These are phyloP conservation scores for Astraeus odoratus DNA, from an alignment of 768 basidiomycete species.

Conservation along the genomic window DNA sequence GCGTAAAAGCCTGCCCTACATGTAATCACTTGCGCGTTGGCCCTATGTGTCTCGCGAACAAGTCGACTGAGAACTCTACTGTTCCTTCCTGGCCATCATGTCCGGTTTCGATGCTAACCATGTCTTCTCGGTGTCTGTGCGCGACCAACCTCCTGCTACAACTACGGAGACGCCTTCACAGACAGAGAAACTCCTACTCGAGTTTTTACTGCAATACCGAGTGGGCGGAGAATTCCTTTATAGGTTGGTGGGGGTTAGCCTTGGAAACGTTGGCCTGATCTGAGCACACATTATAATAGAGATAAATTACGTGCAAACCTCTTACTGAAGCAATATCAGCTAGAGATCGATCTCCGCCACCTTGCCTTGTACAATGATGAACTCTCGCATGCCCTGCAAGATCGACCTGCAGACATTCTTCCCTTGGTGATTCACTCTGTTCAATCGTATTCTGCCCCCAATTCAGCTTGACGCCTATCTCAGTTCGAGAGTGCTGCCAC, in stretches of 20 bases:
- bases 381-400: slow-evolving; percentile 85
- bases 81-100: slow-evolving; percentile 41
- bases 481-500: slow-evolving; percentile 92
- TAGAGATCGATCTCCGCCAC: slow-evolving; percentile 81
- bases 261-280: not conserved
- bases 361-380: slow-evolving; percentile 87
- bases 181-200: slow-evolving; percentile 70
- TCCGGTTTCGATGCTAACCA: slow-evolving; percentile 83
- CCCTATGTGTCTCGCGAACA: not conserved
- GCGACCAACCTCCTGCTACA: slow-evolving; percentile 49
- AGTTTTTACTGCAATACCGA: slow-evolving; percentile 85
- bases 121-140: slow-evolving; percentile 76
- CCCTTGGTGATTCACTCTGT: slow-evolving; percentile 56
- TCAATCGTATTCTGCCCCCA: not conserved
- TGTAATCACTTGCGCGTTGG: not conserved
- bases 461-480: not conserved
- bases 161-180: slow-evolving; percentile 72
- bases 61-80: too few species aligned
- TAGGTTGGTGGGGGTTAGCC: slow-evolving; percentile 43
- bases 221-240: slow-evolving; percentile 90
- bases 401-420: slow-evolving; percentile 81
- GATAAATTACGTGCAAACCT: slow-evolving; percentile 89
- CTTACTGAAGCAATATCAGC: slow-evolving; percentile 77
- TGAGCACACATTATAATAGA: slow-evolving; percentile 30
- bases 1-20: slow-evolving; percentile 28